A percentile compares a stretch with the other conserved stretches of the same genome.
phyloP scores from a whole-genome alignment of 768 basidiomycete genomes.

The Suillus lakei region DNA sequence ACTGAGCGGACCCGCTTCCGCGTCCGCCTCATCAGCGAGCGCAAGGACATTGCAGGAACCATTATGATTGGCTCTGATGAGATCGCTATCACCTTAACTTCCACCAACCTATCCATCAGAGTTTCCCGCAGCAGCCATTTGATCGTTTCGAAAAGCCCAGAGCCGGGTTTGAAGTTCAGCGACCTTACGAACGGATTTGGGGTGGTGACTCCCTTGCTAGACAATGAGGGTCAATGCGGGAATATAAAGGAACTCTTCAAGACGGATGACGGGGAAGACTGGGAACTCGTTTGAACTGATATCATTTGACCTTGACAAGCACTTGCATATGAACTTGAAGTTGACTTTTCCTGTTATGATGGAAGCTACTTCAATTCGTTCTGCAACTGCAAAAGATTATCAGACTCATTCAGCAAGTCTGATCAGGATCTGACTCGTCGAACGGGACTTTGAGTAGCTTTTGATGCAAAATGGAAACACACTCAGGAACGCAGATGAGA shows the following conservation, averaged over 20 bases:
- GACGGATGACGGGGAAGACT: not conserved
- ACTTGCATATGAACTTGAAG: not conserved
- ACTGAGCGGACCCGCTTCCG: not conserved
- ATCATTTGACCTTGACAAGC: not conserved
- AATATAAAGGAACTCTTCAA: not conserved
- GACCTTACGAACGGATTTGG: not conserved
- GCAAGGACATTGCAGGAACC: not conserved
- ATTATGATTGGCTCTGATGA: conserved; percentile 7
- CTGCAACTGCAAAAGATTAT: conserved; percentile 86
- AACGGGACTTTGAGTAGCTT: conserved; percentile 45
- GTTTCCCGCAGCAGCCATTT: not conserved
- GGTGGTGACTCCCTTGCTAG: too few species aligned
- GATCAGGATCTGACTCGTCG: conserved; percentile 73
- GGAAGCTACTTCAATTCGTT: conserved; percentile 72
- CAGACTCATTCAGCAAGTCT: conserved; percentile 29
- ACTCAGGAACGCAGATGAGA: conserved; percentile 41
- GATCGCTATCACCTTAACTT: not conserved
- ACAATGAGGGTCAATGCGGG: not conserved
- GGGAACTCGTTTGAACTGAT: not conserved
- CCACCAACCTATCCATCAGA: not conserved
- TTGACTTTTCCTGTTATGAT: not conserved
- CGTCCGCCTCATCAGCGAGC: not conserved
- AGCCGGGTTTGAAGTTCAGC: not conserved
- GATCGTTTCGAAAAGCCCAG: conserved; percentile 3
- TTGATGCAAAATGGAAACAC: not conserved